Conservation (phyloP, 768 basidiomycete genomes). For the Calocybe gangraenosa region DNA sequence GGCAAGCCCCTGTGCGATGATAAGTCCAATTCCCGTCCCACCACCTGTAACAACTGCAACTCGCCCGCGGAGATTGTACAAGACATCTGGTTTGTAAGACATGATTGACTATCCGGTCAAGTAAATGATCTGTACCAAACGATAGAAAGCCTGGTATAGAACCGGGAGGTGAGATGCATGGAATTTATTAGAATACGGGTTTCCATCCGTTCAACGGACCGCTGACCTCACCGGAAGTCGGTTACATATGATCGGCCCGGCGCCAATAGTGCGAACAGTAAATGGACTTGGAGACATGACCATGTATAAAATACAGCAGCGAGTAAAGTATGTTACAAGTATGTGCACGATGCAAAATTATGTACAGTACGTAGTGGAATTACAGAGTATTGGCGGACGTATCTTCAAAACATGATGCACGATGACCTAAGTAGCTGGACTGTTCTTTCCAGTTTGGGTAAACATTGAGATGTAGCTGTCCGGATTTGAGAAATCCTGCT, state of each 20-base stretch:
- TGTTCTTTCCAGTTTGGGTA: constrained; percentile 5
- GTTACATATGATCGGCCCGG: no score
- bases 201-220: constrained; percentile 5
- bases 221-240: neutral
- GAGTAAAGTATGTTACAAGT: neutral
- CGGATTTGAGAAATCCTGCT: constrained; percentile 5
- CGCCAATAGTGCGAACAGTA: no score
- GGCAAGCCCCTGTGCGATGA: constrained; percentile 72
- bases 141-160: neutral
- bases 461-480: constrained; percentile 2
- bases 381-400: constrained; percentile 1
- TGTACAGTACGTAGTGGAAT: neutral
- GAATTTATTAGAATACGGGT: constrained; percentile 4
- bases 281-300: no score
- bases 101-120: constrained; percentile 13
- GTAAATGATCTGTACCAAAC: constrained; percentile 10
- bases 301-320: neutral
- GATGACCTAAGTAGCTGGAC: neutral
- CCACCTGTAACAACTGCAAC: constrained; percentile 54
- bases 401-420: neutral
- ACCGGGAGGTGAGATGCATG: constrained; percentile 3
- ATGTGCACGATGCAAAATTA: neutral
- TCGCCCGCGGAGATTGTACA: constrained; percentile 55
- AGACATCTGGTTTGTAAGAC: constrained; percentile 29
- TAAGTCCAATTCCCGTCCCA: constrained; percentile 51